Base-by-base conservation (phyloP, 306 rosid genomes). In the Urtica urens region DNA sequence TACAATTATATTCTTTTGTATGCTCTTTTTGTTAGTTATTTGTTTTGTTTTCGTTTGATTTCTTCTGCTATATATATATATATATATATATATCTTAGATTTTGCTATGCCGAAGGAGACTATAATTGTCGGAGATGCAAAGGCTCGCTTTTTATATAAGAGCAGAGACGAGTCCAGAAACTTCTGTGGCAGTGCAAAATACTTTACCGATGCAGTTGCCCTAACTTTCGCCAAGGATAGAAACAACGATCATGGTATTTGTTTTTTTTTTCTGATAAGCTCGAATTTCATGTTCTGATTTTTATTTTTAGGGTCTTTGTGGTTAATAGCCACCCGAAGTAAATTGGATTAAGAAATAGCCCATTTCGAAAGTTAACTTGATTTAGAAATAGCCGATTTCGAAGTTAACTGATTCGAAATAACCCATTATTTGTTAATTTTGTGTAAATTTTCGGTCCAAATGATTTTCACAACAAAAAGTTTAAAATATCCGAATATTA, bases 71-170 rank as follows among this genome's bases (percentile, higher is more conserved):
- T n/a, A n/a, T n/a, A n/a, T n/a, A 16, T 7, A 35, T 35, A 35
- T 35, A 3, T 10, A 19, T 49, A 14, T 70, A 40, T 23, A 28
- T 50, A n/a, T 53, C 57, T 47, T 78, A 87, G 96, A 87, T 69
- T 66, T 71, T 64, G 70, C 82, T 58, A 71, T 87, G 84, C 88
- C 87, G 3, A 48, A 16, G 67, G 87, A 80, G 60, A 78, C 96
- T 5, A 55, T 75, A 54, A 72, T 87, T 46, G 85, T 80, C 49
- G 96, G 96, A 42, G 80, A 80, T 52, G 93, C 74, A 65, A 70
- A 74, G 59, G 69, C 85, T 44, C 43, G 66, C 55, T 69, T 78
- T 63, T 13, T 56, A 38, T 76, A 59, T 63, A 58, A 21, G 68
- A 68, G 76, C 38, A 60, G 46, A 51, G 55, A 73, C 38, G 63